Conservation (phyloP, 2,329 filamentous ascomycete species). For the Clarireedia homoeocarpa region DNA sequence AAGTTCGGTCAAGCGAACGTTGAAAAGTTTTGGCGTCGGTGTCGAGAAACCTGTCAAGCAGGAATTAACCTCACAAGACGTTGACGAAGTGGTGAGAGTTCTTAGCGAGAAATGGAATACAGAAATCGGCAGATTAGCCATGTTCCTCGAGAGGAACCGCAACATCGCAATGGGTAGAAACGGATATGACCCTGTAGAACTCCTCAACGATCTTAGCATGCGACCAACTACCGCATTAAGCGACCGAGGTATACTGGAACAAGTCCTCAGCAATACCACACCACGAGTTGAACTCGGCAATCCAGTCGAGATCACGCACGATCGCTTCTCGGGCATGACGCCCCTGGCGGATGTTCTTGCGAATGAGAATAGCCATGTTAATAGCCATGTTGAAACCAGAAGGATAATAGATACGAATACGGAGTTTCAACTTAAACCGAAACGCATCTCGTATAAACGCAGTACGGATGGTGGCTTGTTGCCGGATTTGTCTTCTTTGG, state of each 20-base stretch:
- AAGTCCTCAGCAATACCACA: slow-evolving; percentile 28
- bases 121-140: slow-evolving; percentile 23
- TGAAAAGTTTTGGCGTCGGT: slow-evolving; percentile 24
- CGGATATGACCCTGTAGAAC: slow-evolving; percentile 7
- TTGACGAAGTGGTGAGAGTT: slow-evolving; percentile 25
- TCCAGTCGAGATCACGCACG: slow-evolving; percentile 23
- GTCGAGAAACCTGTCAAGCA: slow-evolving; percentile 17
- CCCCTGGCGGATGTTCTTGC: slow-evolving; percentile 6
- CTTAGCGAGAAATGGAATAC: slow-evolving; percentile 26
- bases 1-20: slow-evolving; percentile 24
- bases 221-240: slow-evolving; percentile 27
- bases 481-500: slow-evolving; percentile 7
- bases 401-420: not conserved
- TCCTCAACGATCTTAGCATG: slow-evolving; percentile 20
- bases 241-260: slow-evolving; percentile 26
- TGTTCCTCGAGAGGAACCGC: slow-evolving; percentile 27
- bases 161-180: slow-evolving; percentile 24
- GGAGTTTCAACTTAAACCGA: slow-evolving; percentile 1
- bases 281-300: slow-evolving; percentile 24
- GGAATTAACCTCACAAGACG: slow-evolving; percentile 26
- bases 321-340: slow-evolving; percentile 12
- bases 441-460: slow-evolving; percentile 7
- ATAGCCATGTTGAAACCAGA: slow-evolving; percentile 2
- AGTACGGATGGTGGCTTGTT: not conserved
- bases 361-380: not conserved